Conservation (phyloP, 441 rosid genomes). For the Pelargonium myrrhifolium region DNA sequence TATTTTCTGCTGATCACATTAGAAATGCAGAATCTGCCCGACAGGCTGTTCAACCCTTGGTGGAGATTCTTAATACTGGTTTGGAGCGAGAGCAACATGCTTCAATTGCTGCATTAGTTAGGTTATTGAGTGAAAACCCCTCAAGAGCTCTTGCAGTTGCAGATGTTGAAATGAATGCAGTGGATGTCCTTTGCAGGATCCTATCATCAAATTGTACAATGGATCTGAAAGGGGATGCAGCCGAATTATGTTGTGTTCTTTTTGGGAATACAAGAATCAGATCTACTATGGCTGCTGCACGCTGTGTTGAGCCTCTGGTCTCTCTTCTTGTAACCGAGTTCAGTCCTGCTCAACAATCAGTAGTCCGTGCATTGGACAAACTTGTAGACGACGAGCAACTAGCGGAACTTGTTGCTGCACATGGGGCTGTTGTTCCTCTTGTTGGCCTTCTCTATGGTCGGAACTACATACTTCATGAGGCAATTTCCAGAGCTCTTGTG, state of each 20-base stretch:
- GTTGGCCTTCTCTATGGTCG: constrained; percentile 93
- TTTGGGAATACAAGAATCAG: constrained; percentile 91
- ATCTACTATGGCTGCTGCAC: constrained; percentile 98
- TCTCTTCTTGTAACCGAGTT: constrained; percentile 88
- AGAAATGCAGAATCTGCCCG: constrained; percentile 91
- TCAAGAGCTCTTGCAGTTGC: constrained; percentile 95
- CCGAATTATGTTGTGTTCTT: constrained; percentile 94
- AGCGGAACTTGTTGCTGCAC: constrained; percentile 98
- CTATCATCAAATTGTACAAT: constrained; percentile 86
- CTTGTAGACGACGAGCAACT: constrained; percentile 98
- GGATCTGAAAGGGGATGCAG: constrained; percentile 99
- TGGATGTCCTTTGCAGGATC: constrained; percentile 97
- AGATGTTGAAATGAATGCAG: constrained; percentile 98
- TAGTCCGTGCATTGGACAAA: constrained; percentile 90
- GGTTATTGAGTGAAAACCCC: constrained; percentile 92
- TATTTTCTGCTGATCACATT: constrained; percentile 93
- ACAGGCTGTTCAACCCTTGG: constrained; percentile 98
- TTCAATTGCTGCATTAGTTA: constrained; percentile 94
- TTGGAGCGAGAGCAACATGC: constrained; percentile 98
- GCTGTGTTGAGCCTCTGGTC: constrained; percentile 97
- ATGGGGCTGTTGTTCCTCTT: constrained; percentile 98
- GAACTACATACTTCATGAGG: constrained; percentile 91
- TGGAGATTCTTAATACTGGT: constrained; percentile 95
- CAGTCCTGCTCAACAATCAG: constrained; percentile 94
- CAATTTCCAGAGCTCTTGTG: constrained; percentile 94